Evolutionary conservation across 2,329 filamentous ascomycete genomes (phyloP).

Genomic region (Aspergillus flavus): DNA sequence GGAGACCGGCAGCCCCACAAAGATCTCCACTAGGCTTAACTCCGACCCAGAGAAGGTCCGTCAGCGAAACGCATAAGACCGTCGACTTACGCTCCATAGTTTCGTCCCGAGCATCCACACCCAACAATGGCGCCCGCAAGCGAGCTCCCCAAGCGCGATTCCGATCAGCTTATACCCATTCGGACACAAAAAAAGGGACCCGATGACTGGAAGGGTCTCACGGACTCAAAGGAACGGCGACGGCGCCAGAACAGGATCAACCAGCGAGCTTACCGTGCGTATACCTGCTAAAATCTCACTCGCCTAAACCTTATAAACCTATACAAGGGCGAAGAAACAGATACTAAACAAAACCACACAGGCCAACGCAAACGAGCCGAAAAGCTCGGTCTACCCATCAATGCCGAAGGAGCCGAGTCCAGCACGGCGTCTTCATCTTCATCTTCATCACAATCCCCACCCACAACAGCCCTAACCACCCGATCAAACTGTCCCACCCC

Average conservation of each 20-base stretch:
- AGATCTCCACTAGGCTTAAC: not conserved
- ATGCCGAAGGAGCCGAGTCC: not conserved
- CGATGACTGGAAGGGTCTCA: slow-evolving; percentile 27
- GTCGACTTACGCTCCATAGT: not conserved
- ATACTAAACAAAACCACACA: slow-evolving; percentile 4
- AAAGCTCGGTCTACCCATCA: not conserved
- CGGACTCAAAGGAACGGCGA: slow-evolving; percentile 29
- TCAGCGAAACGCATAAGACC: slow-evolving; percentile 3
- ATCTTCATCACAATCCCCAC: slow-evolving; percentile 1
- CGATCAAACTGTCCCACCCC: slow-evolving; percentile 4
- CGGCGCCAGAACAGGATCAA: slow-evolving; percentile 33
- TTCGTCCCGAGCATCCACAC: not conserved
- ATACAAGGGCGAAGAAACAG: not conserved
- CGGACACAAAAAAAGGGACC: not conserved
- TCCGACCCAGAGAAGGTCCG: not conserved
- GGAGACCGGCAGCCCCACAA: not conserved
- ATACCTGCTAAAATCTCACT: not conserved
- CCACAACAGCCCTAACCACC: not conserved
- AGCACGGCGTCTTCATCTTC: not conserved
- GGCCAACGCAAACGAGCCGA: slow-evolving; percentile 23
- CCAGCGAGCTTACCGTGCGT: slow-evolving; percentile 30
- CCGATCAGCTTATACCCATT: not conserved
- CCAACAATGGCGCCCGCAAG: not conserved
- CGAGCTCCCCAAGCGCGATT: not conserved
- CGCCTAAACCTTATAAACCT: not conserved